These are phyloP conservation scores for Pyrenopolyporus hunteri DNA, from an alignment of 495 filamentous ascomycete genomes.

Conservation along the genomic window DNA sequence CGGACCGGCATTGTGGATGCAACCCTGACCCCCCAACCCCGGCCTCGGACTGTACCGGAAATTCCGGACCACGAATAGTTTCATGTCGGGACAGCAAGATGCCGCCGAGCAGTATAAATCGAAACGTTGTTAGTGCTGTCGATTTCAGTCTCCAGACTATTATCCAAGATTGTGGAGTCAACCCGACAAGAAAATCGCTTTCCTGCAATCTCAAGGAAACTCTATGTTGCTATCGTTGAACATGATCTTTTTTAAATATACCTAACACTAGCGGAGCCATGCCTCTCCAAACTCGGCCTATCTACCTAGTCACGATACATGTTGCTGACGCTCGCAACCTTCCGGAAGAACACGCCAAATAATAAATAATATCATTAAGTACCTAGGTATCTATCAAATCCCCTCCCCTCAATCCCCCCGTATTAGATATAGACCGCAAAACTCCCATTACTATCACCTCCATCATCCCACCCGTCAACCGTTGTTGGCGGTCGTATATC, in stretches of 20 bases:
- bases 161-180: background rate
- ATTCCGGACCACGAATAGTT: slow-evolving; percentile 7
- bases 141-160: background rate
- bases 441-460: slow-evolving; percentile 35
- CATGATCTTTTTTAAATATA: no score
- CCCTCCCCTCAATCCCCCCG: background rate
- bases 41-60: slow-evolving; percentile 22
- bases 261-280: background rate
- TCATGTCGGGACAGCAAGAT: background rate
- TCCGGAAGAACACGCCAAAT: background rate
- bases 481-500: slow-evolving; percentile 39
- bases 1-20: slow-evolving; percentile 17
- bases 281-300: background rate
- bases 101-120: background rate
- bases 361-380: background rate
- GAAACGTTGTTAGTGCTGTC: background rate
- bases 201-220: no score
- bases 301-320: no score
- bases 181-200: no score
- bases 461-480: slow-evolving; percentile 34
- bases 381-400: background rate
- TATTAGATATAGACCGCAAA: slow-evolving; percentile 43
- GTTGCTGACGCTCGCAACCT: background rate
- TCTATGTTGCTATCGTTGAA: no score
- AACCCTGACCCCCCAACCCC: slow-evolving; percentile 18